phyloP scores from a whole-genome alignment of 31 red algal genomes.

The Odonthalia washingtoniensis region DNA sequence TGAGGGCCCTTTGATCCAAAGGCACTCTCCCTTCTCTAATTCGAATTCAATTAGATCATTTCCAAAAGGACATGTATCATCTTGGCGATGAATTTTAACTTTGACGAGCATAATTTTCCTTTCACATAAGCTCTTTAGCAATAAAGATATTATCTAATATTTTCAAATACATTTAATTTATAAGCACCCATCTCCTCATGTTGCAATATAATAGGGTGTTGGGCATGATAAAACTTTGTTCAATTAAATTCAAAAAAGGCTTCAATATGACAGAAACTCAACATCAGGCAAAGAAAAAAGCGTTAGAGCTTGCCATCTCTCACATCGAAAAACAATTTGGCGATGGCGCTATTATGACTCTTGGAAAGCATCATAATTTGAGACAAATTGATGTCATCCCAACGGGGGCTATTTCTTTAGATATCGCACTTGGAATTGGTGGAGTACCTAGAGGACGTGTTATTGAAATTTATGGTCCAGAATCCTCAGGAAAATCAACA shows the following conservation, averaged over 20 bases:
- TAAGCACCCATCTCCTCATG: too few species aligned
- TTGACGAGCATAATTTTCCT: too few species aligned
- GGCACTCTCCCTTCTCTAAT: background rate
- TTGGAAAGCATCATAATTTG: background rate
- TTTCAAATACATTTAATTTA: too few species aligned
- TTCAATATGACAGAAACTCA: too few species aligned
- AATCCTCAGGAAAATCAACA: conserved; percentile 23
- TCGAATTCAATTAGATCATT: background rate
- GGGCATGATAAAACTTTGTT: too few species aligned
- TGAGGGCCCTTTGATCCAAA: conserved; percentile 2
- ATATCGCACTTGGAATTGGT: conserved; percentile 7
- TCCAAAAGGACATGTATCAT: conserved; percentile 16
- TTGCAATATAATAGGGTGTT: too few species aligned
- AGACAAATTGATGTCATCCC: conserved; percentile 9
- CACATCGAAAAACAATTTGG: conserved; percentile 18
- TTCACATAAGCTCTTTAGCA: too few species aligned
- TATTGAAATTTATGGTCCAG: conserved; percentile 9
- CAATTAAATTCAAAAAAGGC: too few species aligned
- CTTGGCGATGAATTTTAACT: too few species aligned
- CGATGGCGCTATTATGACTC: conserved; percentile 2
- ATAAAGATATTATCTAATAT: too few species aligned
- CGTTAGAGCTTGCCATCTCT: conserved; percentile 15
- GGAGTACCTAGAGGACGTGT: background rate
- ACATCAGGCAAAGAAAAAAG: conserved; percentile 4
- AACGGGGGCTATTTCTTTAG: background rate